Percentiles rank a stretch among this genome's conserved stretches.
Conservation (phyloP, 805 yeast genomes). For the Monosporozyma solicola region DNA sequence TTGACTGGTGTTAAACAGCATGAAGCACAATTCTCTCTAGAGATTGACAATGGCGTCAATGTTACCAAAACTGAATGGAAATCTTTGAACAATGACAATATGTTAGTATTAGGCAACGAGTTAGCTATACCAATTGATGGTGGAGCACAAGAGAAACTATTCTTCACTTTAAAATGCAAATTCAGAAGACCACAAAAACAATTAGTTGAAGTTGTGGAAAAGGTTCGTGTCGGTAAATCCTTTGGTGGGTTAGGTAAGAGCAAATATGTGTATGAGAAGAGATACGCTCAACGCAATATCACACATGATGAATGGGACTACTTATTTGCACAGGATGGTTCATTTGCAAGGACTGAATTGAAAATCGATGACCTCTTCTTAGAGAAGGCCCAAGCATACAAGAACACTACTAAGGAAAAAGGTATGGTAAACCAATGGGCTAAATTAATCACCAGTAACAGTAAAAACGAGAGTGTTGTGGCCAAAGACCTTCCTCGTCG, state of each 20-base stretch:
- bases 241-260: constrained; percentile 28
- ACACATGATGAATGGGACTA: constrained; percentile 50
- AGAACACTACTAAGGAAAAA: constrained; percentile 3
- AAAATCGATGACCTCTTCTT: constrained; percentile 19
- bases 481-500: constrained; percentile 16
- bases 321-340: constrained; percentile 74
- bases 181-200: constrained; percentile 41
- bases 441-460: constrained; percentile 11
- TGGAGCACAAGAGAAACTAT: constrained; percentile 40
- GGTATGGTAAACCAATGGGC: constrained; percentile 67
- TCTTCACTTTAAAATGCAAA: constrained; percentile 62
- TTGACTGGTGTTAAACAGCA: constrained; percentile 39
- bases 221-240: constrained; percentile 36
- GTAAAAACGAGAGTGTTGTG: neutral
- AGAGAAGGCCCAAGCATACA: constrained; percentile 7
- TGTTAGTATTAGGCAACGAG: constrained; percentile 51
- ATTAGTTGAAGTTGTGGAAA: constrained; percentile 53
- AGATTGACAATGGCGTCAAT: constrained; percentile 73
- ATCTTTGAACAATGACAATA: constrained; percentile 21
- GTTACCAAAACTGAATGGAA: constrained; percentile 56
- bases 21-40: constrained; percentile 42
- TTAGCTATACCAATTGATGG: constrained; percentile 47
- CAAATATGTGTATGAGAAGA: constrained; percentile 32
- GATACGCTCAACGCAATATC: constrained; percentile 42
- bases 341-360: constrained; percentile 75